phyloP scores from a whole-genome alignment of 2,329 filamentous ascomycete species.

The Aureobasidium sp. region DNA sequence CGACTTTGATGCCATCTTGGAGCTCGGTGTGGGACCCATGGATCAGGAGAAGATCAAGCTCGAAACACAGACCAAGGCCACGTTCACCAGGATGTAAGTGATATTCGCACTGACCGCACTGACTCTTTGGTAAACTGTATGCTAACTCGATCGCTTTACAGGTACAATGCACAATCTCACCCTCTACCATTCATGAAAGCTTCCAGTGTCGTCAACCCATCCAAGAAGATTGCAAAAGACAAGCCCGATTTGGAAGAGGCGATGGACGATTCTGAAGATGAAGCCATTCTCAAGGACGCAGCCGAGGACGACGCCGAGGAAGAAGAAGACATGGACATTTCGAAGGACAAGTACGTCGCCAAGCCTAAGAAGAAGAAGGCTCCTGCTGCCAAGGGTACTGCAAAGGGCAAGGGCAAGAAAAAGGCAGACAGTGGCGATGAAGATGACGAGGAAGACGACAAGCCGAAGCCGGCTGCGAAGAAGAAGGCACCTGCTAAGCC shows the following conservation, averaged over 20 bases:
- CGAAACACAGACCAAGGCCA: conserved; percentile 75
- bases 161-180: conserved; percentile 80
- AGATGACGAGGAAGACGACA: conserved; percentile 34
- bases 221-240: conserved; percentile 62
- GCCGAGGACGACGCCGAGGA: conserved; percentile 53
- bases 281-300: conserved; percentile 38
- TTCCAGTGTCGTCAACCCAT: conserved; percentile 64
- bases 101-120: neutral
- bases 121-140: neutral
- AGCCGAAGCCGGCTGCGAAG: conserved; percentile 51
- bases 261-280: conserved; percentile 74
- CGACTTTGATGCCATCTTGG: conserved; percentile 87
- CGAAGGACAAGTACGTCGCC: conserved; percentile 95
- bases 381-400: conserved; percentile 26
- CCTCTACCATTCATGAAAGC: conserved; percentile 96
- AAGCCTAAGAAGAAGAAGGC: conserved; percentile 67
- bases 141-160: conserved; percentile 32
- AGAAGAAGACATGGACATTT: conserved; percentile 73
- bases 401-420: conserved; percentile 44
- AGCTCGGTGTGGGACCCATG: conserved; percentile 83
- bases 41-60: conserved; percentile 68
- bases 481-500: conserved; percentile 37
- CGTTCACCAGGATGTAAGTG: conserved; percentile 81
- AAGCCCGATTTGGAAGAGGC: conserved; percentile 94
- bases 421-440: conserved; percentile 28